These are phyloP conservation scores for Candida taoyuanica DNA, from an alignment of 805 yeast genomes.

Conservation along the genomic window DNA sequence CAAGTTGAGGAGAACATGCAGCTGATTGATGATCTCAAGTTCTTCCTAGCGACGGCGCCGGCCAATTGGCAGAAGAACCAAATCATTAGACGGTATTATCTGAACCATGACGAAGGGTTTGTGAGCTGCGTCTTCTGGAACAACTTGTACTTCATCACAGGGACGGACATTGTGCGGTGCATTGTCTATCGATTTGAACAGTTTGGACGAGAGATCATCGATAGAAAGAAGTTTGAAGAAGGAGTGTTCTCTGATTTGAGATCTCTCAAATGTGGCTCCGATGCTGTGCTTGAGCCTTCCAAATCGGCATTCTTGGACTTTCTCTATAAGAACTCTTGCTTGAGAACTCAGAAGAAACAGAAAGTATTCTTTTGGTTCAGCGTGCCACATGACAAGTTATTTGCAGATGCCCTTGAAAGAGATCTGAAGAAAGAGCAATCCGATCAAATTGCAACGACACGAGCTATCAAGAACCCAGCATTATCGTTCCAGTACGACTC, in stretches of 20 bases:
- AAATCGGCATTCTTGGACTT: conserved; percentile 80
- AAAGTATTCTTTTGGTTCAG: conserved; percentile 96
- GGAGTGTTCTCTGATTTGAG: conserved; percentile 91
- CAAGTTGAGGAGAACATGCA: conserved; percentile 49
- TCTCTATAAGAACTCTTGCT: conserved; percentile 77
- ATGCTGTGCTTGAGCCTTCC: conserved; percentile 85
- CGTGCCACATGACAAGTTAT: conserved; percentile 88
- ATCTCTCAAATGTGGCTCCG: conserved; percentile 76
- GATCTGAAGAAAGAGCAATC: conserved; percentile 75
- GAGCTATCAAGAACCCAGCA: conserved; percentile 73
- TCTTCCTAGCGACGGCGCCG: conserved; percentile 89
- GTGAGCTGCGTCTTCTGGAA: conserved; percentile 94
- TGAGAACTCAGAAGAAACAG: conserved; percentile 93
- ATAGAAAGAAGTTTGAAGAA: conserved; percentile 93
- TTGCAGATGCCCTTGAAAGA: conserved; percentile 90
- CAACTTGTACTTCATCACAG: conserved; percentile 83
- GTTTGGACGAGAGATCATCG: conserved; percentile 80
- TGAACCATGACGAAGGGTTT: conserved; percentile 86
- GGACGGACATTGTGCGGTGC: conserved; percentile 93
- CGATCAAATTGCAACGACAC: conserved; percentile 65
- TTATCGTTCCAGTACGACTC: conserved; percentile 66
- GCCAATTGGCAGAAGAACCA: conserved; percentile 90
- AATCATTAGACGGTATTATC: conserved; percentile 75
- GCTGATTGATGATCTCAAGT: conserved; percentile 72
- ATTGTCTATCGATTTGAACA: conserved; percentile 83